phyloP scores from a whole-genome alignment of 257 asterid species.

The Solanum virginianum region DNA sequence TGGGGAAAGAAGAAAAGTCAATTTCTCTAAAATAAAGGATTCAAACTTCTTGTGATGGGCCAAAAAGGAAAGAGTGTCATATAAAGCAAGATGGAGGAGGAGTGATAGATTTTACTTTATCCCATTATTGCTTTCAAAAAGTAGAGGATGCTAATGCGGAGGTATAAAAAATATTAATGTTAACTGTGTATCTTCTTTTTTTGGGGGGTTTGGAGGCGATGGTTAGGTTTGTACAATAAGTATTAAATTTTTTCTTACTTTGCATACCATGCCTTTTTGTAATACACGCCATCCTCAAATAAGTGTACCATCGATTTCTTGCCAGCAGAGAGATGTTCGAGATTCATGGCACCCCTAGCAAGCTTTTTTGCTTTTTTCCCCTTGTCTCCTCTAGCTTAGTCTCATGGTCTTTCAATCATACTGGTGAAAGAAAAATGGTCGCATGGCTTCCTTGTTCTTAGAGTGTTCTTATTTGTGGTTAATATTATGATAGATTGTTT shows the following conservation, averaged over 20 bases:
- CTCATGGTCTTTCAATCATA: not conserved
- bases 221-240: not conserved
- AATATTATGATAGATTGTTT: constrained; percentile 51
- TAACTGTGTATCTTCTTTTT: not conserved
- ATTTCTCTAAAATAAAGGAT: not conserved
- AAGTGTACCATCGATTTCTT: not conserved
- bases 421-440: not conserved
- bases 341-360: not conserved
- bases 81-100: not conserved
- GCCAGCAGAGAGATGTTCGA: not conserved
- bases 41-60: not conserved
- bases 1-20: not conserved
- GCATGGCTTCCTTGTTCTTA: not conserved
- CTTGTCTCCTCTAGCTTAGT: not conserved
- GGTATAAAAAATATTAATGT: not conserved
- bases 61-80: not conserved
- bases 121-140: not conserved
- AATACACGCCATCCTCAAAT: not conserved
- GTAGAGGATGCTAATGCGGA: not conserved
- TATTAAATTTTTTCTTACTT: not conserved
- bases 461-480: constrained; percentile 8
- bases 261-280: not conserved
- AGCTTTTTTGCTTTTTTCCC: not conserved
- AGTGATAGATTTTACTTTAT: not conserved
- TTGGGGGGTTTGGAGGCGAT: not conserved